Conservation (phyloP, 2,329 filamentous ascomycete species). For the Xylogone sp. region DNA sequence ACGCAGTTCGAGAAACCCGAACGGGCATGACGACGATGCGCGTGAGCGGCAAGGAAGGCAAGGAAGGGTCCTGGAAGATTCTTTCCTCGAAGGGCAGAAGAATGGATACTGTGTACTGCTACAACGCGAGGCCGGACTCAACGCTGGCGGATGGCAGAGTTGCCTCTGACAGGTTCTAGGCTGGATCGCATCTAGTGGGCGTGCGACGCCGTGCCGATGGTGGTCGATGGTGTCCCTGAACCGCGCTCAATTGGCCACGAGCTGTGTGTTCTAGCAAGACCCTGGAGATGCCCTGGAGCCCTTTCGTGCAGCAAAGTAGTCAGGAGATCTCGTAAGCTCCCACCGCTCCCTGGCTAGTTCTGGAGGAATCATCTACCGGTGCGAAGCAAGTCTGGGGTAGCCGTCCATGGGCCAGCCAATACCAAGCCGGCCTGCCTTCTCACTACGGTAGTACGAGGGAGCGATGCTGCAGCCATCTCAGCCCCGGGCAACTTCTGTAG, state of each 20-base stretch:
- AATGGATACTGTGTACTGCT: too few relatives aligned
- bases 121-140: not conserved
- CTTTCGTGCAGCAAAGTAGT: not conserved
- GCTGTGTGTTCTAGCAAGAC: not conserved
- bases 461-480: too few relatives aligned
- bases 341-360: not conserved
- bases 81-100: not conserved
- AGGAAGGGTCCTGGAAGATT: not conserved
- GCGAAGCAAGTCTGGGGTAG: not conserved
- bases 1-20: not conserved
- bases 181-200: not conserved
- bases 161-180: not conserved
- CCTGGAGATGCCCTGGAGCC: not conserved
- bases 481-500: too few relatives aligned
- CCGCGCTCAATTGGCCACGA: not conserved
- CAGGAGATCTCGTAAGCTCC: not conserved
- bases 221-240: not conserved
- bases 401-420: not conserved
- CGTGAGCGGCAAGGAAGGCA: too few relatives aligned
- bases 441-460: too few relatives aligned
- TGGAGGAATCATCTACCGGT: not conserved
- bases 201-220: not conserved
- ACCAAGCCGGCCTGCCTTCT: too few relatives aligned
- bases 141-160: not conserved
- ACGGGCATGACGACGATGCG: not conserved